These are phyloP conservation scores for Tympanopsis confertula DNA, from an alignment of 2,329 filamentous ascomycete species.

Conservation along the genomic window DNA sequence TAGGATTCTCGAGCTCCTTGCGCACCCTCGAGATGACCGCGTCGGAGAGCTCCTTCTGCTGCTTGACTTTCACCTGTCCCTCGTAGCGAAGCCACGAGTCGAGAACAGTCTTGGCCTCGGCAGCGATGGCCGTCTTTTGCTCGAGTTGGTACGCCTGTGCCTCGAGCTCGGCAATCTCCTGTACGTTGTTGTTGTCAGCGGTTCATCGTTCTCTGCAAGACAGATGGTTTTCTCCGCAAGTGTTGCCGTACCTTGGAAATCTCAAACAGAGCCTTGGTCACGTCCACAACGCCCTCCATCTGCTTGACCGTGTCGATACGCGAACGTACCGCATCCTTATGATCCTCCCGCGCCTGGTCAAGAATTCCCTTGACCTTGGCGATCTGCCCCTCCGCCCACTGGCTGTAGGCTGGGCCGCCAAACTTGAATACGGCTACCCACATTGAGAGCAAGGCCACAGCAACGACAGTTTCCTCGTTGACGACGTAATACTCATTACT, in stretches of 20 bases:
- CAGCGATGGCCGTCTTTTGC: not conserved
- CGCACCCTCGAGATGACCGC: not conserved
- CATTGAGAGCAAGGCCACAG: constrained; percentile 82
- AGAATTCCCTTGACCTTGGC: constrained; percentile 91
- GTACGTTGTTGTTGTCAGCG: no score
- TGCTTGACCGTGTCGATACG: constrained; percentile 91
- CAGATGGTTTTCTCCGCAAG: not conserved
- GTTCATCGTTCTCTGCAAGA: constrained; percentile 1
- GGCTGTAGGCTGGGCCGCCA: constrained; percentile 78
- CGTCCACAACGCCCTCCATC: constrained; percentile 84
- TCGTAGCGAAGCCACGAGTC: not conserved
- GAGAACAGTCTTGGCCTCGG: not conserved
- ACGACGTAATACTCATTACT: constrained; percentile 99
- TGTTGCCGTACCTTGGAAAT: constrained; percentile 80
- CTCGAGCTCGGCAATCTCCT: not conserved
- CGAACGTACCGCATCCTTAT: constrained; percentile 88
- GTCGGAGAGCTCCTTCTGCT: not conserved
- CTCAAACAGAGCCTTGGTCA: constrained; percentile 94
- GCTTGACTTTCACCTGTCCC: not conserved
- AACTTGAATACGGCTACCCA: constrained; percentile 89
- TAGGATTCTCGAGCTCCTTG: not conserved
- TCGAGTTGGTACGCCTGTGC: not conserved
- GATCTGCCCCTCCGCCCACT: constrained; percentile 83
- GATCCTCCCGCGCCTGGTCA: constrained; percentile 85
- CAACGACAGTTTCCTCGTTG: constrained; percentile 96